Base-by-base conservation (phyloP, 805 yeast species). In the Myxozyma nipponensis region DNA sequence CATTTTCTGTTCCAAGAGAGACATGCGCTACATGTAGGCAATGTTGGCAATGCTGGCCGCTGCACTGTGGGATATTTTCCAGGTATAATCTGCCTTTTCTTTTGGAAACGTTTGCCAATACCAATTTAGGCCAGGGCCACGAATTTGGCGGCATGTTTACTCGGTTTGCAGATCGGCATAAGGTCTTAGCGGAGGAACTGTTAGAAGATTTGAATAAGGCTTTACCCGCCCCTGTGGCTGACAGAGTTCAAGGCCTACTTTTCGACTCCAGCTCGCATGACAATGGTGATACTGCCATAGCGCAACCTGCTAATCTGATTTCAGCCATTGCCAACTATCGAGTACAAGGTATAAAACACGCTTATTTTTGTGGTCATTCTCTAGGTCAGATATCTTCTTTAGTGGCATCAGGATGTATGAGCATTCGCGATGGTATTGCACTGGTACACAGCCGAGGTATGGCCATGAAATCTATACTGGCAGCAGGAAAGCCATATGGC, bases 341-440 rank as follows among this genome's bases (percentile, higher is more conserved):
- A 6, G 18, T 21, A 17, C 6, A 17, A 17, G 17, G 18, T 6
- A 18, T n/a, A 5, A 7, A 13, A 35, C 21, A 35, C 15, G 44
- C 39, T 18, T 39, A 18, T 39, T 5, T 47, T 15, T 35, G 52
- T 15, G 58, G 58, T 2, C 58, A 54, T 36, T 54, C 58, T 35
- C 44, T 54, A 3, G 58, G 58, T 7, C 56, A 54, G 38, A 47
- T 54, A 22, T 37, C 58, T 19, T 57, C 53, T 26, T 38, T 47
- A 22, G 52, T 44, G 3, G 58, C 53, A 18, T 41, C 53, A 4
- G 58, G 58, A n/a, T 37, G 34, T 19, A 24, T 54, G 17, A 21
- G 50, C 42, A 38, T 54, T 13, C 38, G 15, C 18, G 52, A 47
- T 32, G 58, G 57, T 9, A 17, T 54, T 15, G 25, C 26, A 32